phyloP scores from a whole-genome alignment of 345 rosid species.

The Euphorbia tirucalli region DNA sequence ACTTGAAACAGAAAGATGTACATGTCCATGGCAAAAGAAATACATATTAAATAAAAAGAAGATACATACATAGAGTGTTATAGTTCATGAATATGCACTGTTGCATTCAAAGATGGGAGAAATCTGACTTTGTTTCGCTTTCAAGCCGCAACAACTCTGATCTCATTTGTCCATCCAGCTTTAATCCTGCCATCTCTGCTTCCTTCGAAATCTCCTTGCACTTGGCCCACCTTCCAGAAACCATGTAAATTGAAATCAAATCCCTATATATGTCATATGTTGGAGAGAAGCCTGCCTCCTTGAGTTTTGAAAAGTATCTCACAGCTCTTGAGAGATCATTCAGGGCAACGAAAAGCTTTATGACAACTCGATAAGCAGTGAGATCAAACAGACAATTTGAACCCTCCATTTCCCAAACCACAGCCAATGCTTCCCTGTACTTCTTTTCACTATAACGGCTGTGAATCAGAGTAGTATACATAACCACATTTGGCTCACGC shows the following conservation, averaged over 20 bases:
- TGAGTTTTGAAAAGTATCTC: constrained; percentile 74
- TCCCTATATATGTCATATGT: constrained; percentile 62
- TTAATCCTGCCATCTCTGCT: constrained; percentile 73
- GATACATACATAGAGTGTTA: neutral
- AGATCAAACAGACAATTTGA: constrained; percentile 72
- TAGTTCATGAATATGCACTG: neutral
- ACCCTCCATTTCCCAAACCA: constrained; percentile 89
- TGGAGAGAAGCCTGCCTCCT: constrained; percentile 81
- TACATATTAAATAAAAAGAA: neutral
- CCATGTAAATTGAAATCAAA: constrained; percentile 46
- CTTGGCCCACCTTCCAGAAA: constrained; percentile 63
- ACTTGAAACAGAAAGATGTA: no score
- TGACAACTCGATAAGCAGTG: constrained; percentile 76
- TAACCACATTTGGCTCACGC: constrained; percentile 54
- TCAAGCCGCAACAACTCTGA: constrained; percentile 41
- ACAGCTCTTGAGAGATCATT: constrained; percentile 70
- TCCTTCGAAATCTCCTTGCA: constrained; percentile 67
- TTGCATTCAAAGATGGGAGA: constrained; percentile 5
- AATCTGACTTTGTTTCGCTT: constrained; percentile 26
- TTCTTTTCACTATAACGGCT: constrained; percentile 54
- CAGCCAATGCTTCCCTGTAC: constrained; percentile 72
- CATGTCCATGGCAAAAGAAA: no score
- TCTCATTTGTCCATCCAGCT: constrained; percentile 40
- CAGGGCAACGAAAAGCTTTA: constrained; percentile 67
- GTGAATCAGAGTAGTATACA: constrained; percentile 87